Conservation (phyloP, 768 basidiomycete genomes). For the Arthromyces matolae region DNA sequence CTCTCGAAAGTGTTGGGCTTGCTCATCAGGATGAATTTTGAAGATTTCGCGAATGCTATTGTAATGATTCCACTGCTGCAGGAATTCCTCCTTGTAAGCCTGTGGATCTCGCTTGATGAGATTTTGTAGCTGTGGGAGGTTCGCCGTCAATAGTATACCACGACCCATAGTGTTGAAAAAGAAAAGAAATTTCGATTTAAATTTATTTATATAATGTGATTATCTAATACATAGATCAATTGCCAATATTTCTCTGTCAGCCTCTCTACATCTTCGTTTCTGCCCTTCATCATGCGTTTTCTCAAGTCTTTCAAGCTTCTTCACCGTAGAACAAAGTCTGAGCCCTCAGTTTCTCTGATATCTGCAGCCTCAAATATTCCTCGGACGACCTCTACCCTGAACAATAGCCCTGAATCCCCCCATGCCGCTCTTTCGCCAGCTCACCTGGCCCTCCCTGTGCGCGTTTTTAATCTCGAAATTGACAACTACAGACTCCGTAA, state of each 20-base stretch:
- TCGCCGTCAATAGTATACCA: conserved; percentile 78
- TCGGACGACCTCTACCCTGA: conserved; percentile 6
- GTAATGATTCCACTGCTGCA: conserved; percentile 97
- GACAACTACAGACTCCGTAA: conserved; percentile 10
- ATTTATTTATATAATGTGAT: no score
- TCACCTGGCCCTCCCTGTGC: conserved; percentile 7
- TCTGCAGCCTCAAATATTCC: conserved; percentile 15
- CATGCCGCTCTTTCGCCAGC: no score
- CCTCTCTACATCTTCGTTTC: conserved; percentile 1
- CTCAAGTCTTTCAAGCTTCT: conserved; percentile 42
- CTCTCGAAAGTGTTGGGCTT: conserved; percentile 81
- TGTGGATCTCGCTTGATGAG: conserved; percentile 91
- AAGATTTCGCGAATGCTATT: conserved; percentile 85
- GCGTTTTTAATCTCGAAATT: conserved; percentile 12
- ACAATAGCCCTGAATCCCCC: conserved; percentile 21
- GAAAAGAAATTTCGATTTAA: conserved; percentile 9
- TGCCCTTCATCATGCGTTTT: conserved; percentile 38
- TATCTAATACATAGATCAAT: no score
- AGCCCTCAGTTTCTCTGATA: conserved; percentile 33
- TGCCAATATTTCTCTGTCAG: no score
- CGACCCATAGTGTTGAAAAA: conserved; percentile 43
- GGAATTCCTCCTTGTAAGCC: conserved; percentile 91
- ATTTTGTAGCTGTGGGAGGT: conserved; percentile 94
- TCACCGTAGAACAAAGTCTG: conserved; percentile 47
- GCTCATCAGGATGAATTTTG: conserved; percentile 76